Evolutionary conservation across 2,329 filamentous ascomycete species (phyloP), one percentile per base, ranked within the genome.

Genomic region (Graphilbum sp.): DNA sequence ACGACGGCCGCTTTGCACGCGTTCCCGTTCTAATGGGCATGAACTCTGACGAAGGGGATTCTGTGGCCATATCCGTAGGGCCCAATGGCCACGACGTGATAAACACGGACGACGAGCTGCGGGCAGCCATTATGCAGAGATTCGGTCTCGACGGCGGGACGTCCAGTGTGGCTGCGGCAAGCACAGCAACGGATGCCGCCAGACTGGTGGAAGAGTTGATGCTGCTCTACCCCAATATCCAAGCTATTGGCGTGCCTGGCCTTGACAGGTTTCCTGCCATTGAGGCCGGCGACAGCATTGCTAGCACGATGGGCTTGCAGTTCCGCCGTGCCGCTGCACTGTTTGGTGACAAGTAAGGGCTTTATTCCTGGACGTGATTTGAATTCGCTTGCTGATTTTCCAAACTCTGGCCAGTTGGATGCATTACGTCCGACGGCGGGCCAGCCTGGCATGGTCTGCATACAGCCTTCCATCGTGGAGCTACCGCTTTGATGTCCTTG

Each of bases 11-110:
- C 16, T 79, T 80, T 45, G 67, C 79, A 40, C 63, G 71, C 37
- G 71, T 81, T 0, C 78, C 57, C 30, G 67, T 66, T 1, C 60
- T 83, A 7, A 58, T 66, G 25, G 77, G 79, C 7, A 66, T 66
- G 27, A 81, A 79, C 51, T 67, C 66, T 1, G 77, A 82, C 46
- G 78, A 83, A 50, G 78, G 58, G 18, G 67, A 67, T 1, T 57
- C 59, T 1, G 78, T 77, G 47, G 66, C 61, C 2, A 12, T 32
- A 18, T 25, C 31, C 23, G 19, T 25, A 2, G 35, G 39, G 25
- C 35, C 35, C 1, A 17, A 15, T 0, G 61, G 63, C 11, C 51
- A 43, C 6, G 66, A 64, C 15, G n/a, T n/a, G n/a, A 64, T 78
- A 43, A 67, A 75, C 49, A 71, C 64, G 2, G 66, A 61, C 11